Conservation (phyloP, 441 rosid genomes). For the Erodium chrysanthum region DNA sequence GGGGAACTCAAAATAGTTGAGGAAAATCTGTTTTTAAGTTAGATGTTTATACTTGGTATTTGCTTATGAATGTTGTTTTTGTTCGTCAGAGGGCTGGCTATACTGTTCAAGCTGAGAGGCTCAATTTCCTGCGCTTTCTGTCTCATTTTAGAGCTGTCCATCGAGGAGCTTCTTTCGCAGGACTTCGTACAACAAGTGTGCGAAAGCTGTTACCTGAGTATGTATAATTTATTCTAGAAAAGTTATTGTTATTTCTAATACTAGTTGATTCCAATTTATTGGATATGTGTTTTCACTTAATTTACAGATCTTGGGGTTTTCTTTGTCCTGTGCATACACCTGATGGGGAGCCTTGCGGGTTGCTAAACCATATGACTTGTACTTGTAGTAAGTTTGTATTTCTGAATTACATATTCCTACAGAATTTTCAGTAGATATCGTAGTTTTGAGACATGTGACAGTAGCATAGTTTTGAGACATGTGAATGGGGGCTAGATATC, state of each 20-base stretch:
- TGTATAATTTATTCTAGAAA: slow-evolving; percentile 22
- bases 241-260: slow-evolving; percentile 13
- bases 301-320: slow-evolving; percentile 90
- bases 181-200: slow-evolving; percentile 90
- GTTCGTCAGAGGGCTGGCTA: slow-evolving; percentile 74
- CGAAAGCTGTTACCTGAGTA: slow-evolving; percentile 96
- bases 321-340: slow-evolving; percentile 99
- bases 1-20: not conserved
- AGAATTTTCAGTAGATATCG: not conserved
- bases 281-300: slow-evolving; percentile 12
- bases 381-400: slow-evolving; percentile 53
- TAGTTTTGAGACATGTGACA: not conserved
- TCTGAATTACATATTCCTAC: not conserved
- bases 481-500: not conserved
- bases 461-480: not conserved
- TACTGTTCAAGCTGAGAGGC: slow-evolving; percentile 97
- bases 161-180: slow-evolving; percentile 95
- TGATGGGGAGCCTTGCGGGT: slow-evolving; percentile 95
- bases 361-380: slow-evolving; percentile 88
- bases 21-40: not conserved
- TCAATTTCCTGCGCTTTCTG: slow-evolving; percentile 79
- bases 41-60: not conserved
- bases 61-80: slow-evolving; percentile 1
- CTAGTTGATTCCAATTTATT: not conserved
- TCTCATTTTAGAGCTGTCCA: slow-evolving; percentile 93